Percentiles rank a stretch among this genome's conserved stretches.
Evolutionary conservation across 1,284 basidiomycete species (phyloP).

Genomic region (Heterobasidion occidentale): DNA sequence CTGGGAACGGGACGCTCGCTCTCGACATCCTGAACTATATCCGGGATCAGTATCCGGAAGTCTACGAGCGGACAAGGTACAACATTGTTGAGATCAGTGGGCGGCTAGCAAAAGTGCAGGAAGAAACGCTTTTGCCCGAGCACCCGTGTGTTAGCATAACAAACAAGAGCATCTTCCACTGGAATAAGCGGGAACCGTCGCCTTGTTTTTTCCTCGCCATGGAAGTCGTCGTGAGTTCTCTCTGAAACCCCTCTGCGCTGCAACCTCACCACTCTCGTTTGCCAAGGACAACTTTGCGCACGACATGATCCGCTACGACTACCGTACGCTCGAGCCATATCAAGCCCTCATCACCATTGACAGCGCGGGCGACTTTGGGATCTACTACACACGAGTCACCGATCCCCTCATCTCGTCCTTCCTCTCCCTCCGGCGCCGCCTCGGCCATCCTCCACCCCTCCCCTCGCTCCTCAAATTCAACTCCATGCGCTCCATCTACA

Average conservation of each 20-base stretch:
- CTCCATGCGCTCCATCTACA: conserved; percentile 53
- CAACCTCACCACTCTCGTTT: neutral
- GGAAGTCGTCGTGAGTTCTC: conserved; percentile 80
- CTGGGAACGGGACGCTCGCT: conserved; percentile 94
- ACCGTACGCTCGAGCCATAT: conserved; percentile 70
- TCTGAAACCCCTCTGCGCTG: neutral
- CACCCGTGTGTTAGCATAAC: conserved; percentile 66
- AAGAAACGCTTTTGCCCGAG: conserved; percentile 40
- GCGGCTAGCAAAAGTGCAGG: conserved; percentile 72
- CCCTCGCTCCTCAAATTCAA: conserved; percentile 51
- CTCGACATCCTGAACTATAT: conserved; percentile 83
- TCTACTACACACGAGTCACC: conserved; percentile 77
- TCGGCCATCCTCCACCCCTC: conserved; percentile 48
- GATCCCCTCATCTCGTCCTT: conserved; percentile 81
- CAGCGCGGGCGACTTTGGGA: conserved; percentile 77
- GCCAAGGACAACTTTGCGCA: conserved; percentile 95
- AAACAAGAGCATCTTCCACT: conserved; percentile 85
- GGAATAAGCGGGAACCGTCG: conserved; percentile 68
- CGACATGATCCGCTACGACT: conserved; percentile 89
- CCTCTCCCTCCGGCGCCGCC: conserved; percentile 52
- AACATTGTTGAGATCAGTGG: conserved; percentile 91
- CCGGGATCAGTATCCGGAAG: conserved; percentile 74
- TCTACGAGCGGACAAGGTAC: conserved; percentile 87
- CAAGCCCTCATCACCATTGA: conserved; percentile 85
- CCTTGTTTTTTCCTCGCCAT: conserved; percentile 92